A percentile compares a stretch with the other conserved stretches of the same genome.
Evolutionary conservation across 305 asterid species (phyloP).

Genomic region (Petunia hybrid): DNA sequence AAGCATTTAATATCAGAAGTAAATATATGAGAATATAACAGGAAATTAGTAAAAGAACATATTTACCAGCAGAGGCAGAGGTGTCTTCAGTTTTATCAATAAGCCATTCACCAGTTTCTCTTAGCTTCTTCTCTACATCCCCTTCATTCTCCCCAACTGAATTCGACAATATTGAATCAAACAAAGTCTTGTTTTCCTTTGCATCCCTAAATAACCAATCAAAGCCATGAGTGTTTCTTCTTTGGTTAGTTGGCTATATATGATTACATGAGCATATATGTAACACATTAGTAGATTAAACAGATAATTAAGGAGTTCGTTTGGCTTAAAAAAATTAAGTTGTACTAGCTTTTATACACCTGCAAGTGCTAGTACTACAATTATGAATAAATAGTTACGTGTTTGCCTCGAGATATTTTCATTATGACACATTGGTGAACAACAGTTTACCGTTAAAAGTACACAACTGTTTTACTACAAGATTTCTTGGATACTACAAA

Average conservation of each 20-base stretch:
- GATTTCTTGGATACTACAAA: not conserved
- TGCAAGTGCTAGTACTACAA: too few relatives aligned
- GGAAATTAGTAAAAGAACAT: not conserved
- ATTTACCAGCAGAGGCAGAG: conserved; percentile 61
- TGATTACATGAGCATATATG: too few relatives aligned
- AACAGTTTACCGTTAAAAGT: too few relatives aligned
- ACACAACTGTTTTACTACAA: not conserved
- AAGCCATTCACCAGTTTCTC: conserved; percentile 85
- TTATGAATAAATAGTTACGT: too few relatives aligned
- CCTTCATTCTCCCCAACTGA: conserved; percentile 67
- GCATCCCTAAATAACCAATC: conserved; percentile 43
- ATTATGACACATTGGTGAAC: too few relatives aligned
- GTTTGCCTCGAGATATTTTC: too few relatives aligned
- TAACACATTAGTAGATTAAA: too few relatives aligned
- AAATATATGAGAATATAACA: not conserved
- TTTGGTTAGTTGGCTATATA: too few relatives aligned
- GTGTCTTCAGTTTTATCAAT: conserved; percentile 49
- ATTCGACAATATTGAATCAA: conserved; percentile 58
- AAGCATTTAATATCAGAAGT: not conserved
- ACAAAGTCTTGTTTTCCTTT: conserved; percentile 47
- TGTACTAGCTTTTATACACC: too few relatives aligned
- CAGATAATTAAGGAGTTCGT: too few relatives aligned
- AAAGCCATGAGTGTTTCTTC: not conserved
- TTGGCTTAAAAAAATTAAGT: too few relatives aligned
- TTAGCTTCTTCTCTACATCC: conserved; percentile 69